Evolutionary conservation across 805 yeast species (phyloP), one percentile per base, ranked within the genome.

Genomic region (Candida lessepsii): DNA sequence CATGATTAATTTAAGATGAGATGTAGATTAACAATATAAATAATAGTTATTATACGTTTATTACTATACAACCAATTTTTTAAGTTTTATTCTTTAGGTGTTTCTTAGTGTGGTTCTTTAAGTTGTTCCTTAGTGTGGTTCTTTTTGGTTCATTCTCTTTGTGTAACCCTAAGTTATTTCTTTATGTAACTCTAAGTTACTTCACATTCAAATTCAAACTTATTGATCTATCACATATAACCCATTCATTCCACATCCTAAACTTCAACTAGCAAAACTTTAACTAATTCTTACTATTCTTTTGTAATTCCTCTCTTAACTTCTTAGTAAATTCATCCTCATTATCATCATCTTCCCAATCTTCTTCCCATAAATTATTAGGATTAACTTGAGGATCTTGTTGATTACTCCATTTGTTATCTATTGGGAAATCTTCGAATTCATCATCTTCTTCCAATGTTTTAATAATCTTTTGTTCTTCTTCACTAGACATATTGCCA

Each of bases 301-400:
- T 54, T 50, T n/a, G 29, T 26, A 69, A 63, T 49, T 69, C 73
- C 32, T 60, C 66, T 76, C 81, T 80, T 58, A 91, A 72, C 52
- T 76, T 81, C 47, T 73, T 75, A 30, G 93, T 80, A 65, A 91
- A 93, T 49, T 87, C 88, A 55, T 90, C 97, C 45, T 86, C 93
- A 44, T 83, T 86, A 54, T 90, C 96, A 47, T 89, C 96, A 59
- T 91, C 95, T 51, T 86, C 97, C 99, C 99, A 91, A 60, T 88
- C 91, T 63, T 90, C 96, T 52, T 90, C 96, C 97, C 98, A 90
- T 38, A 90, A 76, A 46, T 79, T 65, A 74, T 52, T 77, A 63
- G 61, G 76, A 75, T 49, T 76, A 70, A 50, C 71, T 67, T 52
- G 73, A 57, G 45, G 74, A 72, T 48, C 78, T 59, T 41, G 82